Evolutionary conservation across 129 eudicot genomes (phyloP).

Genomic region (Gnaphalium uliginosum): DNA sequence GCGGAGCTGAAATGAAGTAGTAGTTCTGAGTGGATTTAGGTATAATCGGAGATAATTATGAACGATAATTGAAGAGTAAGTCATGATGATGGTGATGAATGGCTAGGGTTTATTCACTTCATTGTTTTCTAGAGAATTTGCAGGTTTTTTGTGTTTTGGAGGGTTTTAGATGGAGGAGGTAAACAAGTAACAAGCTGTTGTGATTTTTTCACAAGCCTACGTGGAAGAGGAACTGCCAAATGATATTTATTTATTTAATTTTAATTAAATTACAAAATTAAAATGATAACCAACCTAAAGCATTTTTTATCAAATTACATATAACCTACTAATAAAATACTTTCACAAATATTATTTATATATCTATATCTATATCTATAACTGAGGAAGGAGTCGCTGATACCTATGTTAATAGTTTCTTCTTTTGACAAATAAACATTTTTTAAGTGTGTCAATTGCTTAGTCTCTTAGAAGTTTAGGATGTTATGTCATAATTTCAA

Average conservation of each 20-base stretch:
- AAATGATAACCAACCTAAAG: too few species aligned
- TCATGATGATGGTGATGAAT: constrained; percentile 22
- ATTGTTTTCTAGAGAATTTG: not conserved
- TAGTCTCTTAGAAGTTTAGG: too few species aligned
- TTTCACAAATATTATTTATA: too few species aligned
- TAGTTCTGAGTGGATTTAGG: constrained; percentile 21
- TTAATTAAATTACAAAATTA: too few species aligned
- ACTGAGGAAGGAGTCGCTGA: too few species aligned
- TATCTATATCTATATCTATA: too few species aligned
- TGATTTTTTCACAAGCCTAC: not conserved
- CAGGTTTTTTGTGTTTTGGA: not conserved
- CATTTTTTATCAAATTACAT: too few species aligned
- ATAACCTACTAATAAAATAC: too few species aligned
- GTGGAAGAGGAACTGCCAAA: not conserved
- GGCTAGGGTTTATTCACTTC: constrained; percentile 23
- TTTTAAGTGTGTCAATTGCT: too few species aligned
- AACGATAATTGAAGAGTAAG: constrained; percentile 36
- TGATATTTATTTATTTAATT: not conserved
- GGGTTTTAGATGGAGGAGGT: not conserved
- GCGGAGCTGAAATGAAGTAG: constrained; percentile 31
- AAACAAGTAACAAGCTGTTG: not conserved
- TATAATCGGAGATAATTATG: constrained; percentile 35
- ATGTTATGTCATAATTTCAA: too few species aligned
- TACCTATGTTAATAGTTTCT: too few species aligned
- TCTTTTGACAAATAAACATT: too few species aligned